A percentile compares a stretch with the other conserved stretches of the same genome.
Conservation (phyloP, 768 basidiomycete genomes). For the Mycena maculata region DNA sequence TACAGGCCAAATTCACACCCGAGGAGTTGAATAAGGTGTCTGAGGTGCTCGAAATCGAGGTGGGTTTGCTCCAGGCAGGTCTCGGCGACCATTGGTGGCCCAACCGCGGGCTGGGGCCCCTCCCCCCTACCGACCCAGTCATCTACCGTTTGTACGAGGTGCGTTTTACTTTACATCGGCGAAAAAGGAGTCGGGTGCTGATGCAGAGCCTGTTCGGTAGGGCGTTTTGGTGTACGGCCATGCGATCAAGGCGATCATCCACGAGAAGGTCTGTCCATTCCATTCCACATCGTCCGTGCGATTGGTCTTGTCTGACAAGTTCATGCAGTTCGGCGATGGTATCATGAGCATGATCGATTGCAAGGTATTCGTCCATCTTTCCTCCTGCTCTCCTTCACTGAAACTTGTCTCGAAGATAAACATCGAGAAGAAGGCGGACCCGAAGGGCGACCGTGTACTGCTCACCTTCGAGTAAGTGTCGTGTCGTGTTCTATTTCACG, state of each 20-base stretch:
- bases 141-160: conserved; percentile 88
- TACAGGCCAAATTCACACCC: conserved; percentile 73
- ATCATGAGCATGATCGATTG: conserved; percentile 94
- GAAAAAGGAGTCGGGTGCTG: background rate
- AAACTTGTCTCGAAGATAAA: conserved; percentile 45
- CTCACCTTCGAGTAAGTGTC: conserved; percentile 81
- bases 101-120: conserved; percentile 74
- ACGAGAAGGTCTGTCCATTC: conserved; percentile 68
- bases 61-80: conserved; percentile 56
- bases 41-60: conserved; percentile 59
- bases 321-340: conserved; percentile 79
- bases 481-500: background rate
- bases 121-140: conserved; percentile 82
- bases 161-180: conserved; percentile 10
- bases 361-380: conserved; percentile 45
- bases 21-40: conserved; percentile 70
- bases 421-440: conserved; percentile 75
- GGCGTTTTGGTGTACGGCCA: conserved; percentile 82
- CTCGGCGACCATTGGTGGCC: conserved; percentile 81
- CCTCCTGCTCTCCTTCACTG: background rate
- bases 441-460: conserved; percentile 83
- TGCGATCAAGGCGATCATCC: conserved; percentile 84
- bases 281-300: background rate
- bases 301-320: background rate
- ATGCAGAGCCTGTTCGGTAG: conserved; percentile 44